Evolutionary conservation across 2,329 filamentous ascomycete species (phyloP).

Genomic region (Scleromitrula shiraiana): DNA sequence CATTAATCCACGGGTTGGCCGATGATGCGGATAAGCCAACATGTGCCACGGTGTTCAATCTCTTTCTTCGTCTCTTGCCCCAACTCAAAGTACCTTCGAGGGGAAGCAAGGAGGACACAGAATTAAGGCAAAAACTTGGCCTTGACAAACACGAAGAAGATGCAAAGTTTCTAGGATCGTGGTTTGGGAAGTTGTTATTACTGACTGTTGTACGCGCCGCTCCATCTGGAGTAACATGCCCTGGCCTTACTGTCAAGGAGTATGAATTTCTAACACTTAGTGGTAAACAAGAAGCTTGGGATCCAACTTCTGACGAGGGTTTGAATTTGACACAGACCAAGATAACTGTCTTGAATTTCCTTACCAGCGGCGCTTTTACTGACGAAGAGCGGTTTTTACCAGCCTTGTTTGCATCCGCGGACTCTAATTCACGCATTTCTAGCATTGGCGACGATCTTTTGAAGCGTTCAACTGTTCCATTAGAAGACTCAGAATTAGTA

Average conservation of each 20-base stretch:
- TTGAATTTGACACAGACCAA: slow-evolving; percentile 64
- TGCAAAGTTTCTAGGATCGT: slow-evolving; percentile 62
- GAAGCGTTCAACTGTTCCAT: slow-evolving; percentile 66
- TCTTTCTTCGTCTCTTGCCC: slow-evolving; percentile 69
- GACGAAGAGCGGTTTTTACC: slow-evolving; percentile 79
- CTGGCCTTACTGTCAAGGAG: slow-evolving; percentile 58
- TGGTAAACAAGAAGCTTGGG: slow-evolving; percentile 63
- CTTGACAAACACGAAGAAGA: slow-evolving; percentile 57
- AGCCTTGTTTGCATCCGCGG: slow-evolving; percentile 74
- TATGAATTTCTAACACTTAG: slow-evolving; percentile 60
- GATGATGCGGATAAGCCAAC: slow-evolving; percentile 46
- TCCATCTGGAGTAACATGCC: slow-evolving; percentile 29
- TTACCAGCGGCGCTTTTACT: slow-evolving; percentile 78
- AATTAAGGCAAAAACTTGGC: slow-evolving; percentile 57
- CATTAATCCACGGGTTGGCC: slow-evolving; percentile 58
- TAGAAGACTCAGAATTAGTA: slow-evolving; percentile 62
- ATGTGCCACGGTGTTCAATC: slow-evolving; percentile 65
- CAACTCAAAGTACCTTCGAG: slow-evolving; percentile 65
- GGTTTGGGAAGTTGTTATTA: slow-evolving; percentile 71
- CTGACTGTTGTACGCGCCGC: slow-evolving; percentile 41
- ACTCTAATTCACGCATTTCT: slow-evolving; percentile 71
- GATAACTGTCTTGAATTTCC: slow-evolving; percentile 57
- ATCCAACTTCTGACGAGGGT: slow-evolving; percentile 48
- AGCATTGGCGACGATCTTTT: slow-evolving; percentile 83
- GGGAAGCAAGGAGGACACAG: slow-evolving; percentile 69